These are phyloP conservation scores for Senecio squalidus DNA, from an alignment of 140 eudicot genomes.

Conservation along the genomic window DNA sequence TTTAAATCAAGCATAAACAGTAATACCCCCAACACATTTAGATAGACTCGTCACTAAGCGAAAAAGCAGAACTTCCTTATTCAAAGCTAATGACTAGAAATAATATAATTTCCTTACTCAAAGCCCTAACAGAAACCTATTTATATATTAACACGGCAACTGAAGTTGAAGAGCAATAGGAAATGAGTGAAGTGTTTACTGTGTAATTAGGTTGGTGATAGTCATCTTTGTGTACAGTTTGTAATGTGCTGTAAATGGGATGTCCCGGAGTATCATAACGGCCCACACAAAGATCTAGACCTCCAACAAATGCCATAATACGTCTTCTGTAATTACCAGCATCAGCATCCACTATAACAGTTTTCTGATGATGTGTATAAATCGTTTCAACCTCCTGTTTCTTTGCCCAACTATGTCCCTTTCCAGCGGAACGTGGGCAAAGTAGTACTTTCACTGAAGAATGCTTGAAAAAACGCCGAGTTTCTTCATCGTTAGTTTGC, in stretches of 20 bases:
- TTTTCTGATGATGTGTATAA: constrained; percentile 93
- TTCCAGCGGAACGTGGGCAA: constrained; percentile 83
- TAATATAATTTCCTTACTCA: no score
- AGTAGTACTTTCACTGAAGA: constrained; percentile 83
- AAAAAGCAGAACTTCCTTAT: no score
- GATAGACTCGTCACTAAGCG: no score
- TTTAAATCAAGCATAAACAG: no score
- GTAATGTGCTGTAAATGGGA: constrained; percentile 58
- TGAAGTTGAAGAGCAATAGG: background rate
- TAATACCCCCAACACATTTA: no score
- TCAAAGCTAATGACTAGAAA: no score
- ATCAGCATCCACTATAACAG: constrained; percentile 83
- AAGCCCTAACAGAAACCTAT: no score
- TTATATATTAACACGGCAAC: background rate
- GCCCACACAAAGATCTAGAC: constrained; percentile 86
- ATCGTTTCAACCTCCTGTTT: constrained; percentile 78
- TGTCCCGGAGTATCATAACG: constrained; percentile 90
- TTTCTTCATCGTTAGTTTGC: constrained; percentile 64
- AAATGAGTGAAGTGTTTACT: constrained; percentile 32
- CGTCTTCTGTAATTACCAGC: constrained; percentile 64
- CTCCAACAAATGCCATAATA: constrained; percentile 91
- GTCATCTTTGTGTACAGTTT: constrained; percentile 82
- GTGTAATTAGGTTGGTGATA: constrained; percentile 74
- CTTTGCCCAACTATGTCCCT: constrained; percentile 88
- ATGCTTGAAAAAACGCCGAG: constrained; percentile 65